Conservation (phyloP, 1,139 yeast species). For the Protomyces arabidopsidicola region DNA sequence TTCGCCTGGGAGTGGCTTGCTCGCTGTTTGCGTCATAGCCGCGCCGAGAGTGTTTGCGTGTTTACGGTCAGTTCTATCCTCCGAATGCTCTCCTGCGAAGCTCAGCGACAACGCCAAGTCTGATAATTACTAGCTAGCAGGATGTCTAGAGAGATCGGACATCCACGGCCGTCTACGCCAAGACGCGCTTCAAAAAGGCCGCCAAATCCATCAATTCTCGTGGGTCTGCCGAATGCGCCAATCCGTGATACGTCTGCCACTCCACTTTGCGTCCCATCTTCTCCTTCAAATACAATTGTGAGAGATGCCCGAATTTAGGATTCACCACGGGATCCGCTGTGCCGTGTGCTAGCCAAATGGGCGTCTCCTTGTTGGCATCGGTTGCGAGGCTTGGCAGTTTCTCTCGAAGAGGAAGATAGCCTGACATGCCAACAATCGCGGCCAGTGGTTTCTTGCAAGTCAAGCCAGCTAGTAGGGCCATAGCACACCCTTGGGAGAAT, state of each 20-base stretch:
- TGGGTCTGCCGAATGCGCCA: constrained; percentile 64
- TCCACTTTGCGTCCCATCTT: constrained; percentile 53
- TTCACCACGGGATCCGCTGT: constrained; percentile 64
- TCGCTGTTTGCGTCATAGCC: background rate
- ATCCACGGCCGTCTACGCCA: background rate
- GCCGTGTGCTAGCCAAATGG: constrained; percentile 88
- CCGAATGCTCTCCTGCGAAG: background rate
- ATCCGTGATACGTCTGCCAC: constrained; percentile 58
- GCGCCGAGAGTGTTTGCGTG: too few species aligned
- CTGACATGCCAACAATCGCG: constrained; percentile 74
- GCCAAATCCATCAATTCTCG: constrained; percentile 61
- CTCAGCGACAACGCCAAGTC: too few species aligned
- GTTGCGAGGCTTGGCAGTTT: constrained; percentile 40
- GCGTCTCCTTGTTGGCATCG: constrained; percentile 45
- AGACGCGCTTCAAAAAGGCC: constrained; percentile 46
- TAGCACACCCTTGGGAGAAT: constrained; percentile 9
- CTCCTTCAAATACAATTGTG: constrained; percentile 40
- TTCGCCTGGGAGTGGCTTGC: background rate
- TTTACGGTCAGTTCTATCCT: too few species aligned
- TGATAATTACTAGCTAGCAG: too few species aligned
- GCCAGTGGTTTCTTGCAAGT: constrained; percentile 60
- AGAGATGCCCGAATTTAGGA: constrained; percentile 47
- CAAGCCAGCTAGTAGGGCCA: constrained; percentile 39
- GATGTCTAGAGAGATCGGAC: too few species aligned
- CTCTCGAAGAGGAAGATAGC: constrained; percentile 59